Conservation (phyloP, 495 filamentous ascomycete species). For the Annulohypoxylon stygium region DNA sequence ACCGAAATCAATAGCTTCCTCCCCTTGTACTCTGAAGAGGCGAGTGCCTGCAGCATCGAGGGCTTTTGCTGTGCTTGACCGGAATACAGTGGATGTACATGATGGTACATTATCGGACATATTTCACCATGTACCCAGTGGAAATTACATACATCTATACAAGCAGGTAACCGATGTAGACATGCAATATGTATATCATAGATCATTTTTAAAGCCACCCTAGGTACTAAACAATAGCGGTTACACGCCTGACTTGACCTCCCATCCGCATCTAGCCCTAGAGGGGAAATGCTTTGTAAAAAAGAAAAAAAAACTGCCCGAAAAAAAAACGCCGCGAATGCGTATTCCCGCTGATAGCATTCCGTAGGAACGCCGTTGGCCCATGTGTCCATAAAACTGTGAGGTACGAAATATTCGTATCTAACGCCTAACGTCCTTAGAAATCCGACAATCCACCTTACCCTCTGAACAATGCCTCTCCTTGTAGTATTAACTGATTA, state of each 20-base stretch:
- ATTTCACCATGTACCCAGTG: too few relatives aligned
- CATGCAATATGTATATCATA: slow-evolving; percentile 28
- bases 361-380: slow-evolving; percentile 37
- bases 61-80: neutral
- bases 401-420: slow-evolving; percentile 31
- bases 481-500: neutral
- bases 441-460: neutral
- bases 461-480: neutral
- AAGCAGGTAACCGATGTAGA: neutral
- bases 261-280: neutral
- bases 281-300: slow-evolving; percentile 15
- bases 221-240: slow-evolving; percentile 2
- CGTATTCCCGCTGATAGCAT: slow-evolving; percentile 22
- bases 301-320: neutral
- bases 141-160: neutral
- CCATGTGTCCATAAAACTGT: slow-evolving; percentile 28
- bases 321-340: slow-evolving; percentile 34
- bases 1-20: neutral
- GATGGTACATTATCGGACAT: too few relatives aligned
- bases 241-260: slow-evolving; percentile 14
- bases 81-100: neutral
- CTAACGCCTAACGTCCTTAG: slow-evolving; percentile 20
- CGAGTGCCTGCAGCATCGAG: neutral
- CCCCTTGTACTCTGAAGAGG: neutral
- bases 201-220: slow-evolving; percentile 19